Evolutionary conservation across 2,329 filamentous ascomycete genomes (phyloP).

Genomic region (Fusarium globosum): DNA sequence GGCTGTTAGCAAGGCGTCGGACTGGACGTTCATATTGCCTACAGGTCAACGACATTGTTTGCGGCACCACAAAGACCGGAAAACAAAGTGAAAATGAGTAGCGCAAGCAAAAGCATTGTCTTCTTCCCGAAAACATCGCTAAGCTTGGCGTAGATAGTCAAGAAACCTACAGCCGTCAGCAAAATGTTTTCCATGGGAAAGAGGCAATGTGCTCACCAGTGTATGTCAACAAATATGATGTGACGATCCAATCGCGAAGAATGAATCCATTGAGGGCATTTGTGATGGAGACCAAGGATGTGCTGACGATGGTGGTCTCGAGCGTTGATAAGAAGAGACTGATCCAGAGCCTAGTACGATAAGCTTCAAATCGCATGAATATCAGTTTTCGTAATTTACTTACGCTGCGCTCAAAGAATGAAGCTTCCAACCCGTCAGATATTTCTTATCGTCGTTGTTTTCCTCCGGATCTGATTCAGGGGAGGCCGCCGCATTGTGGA

Average conservation of each 20-base stretch:
- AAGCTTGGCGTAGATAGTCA: slow-evolving; percentile 1
- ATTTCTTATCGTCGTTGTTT: not conserved
- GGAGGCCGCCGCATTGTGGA: not conserved
- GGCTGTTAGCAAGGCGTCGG: accelerated
- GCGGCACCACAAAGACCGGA: slow-evolving; percentile 12
- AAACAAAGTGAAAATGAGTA: not conserved
- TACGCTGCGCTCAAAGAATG: not conserved
- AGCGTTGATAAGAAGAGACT: slow-evolving; percentile 10
- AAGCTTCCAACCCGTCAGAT: not conserved
- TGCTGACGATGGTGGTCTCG: slow-evolving; percentile 7
- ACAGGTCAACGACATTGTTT: slow-evolving; percentile 7
- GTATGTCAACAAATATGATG: slow-evolving; percentile 11
- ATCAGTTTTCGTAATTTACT: accelerated
- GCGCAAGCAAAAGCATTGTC: slow-evolving; percentile 5
- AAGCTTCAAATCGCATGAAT: accelerated
- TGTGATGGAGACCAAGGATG: slow-evolving; percentile 11
- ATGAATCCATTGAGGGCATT: slow-evolving; percentile 8
- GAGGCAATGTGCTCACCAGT: accelerated
- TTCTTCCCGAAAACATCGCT: slow-evolving; percentile 17
- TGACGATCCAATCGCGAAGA: slow-evolving; percentile 15
- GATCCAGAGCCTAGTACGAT: not conserved
- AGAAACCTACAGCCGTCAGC: not conserved
- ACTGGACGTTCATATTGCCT: accelerated
- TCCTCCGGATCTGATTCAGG: not conserved
- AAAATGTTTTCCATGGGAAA: accelerated